Evolutionary conservation across 495 filamentous ascomycete species (phyloP), one percentile per base, ranked within the genome.

Genomic region (Penicillium turbatum): DNA sequence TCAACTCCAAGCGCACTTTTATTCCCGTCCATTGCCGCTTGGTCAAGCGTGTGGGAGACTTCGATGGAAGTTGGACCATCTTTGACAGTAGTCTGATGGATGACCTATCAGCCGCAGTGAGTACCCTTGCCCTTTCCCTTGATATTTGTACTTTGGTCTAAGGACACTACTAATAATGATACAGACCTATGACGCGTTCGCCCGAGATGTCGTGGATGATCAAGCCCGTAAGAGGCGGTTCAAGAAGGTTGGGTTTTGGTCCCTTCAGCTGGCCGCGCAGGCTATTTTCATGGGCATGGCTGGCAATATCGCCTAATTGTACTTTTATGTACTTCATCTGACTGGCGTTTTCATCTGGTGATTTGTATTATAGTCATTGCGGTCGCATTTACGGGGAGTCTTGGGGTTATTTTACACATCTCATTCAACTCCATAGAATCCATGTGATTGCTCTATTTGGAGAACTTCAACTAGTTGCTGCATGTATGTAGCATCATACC

Each of bases 221-320:
- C 82, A 95, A 67, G 87, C 85, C 53, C 82, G 90, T 31, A 86
- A 89, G 64, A 78, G 92, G 36, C 82, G 95, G 36, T 86, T 98
- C 63, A 95, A 91, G 74, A 95, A 97, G 65, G 95, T 98, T 15
- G 93, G 93, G 21, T 83, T 97, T 58, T 98, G 93, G 93, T 95
- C 89, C 9, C 74, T 98, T 34, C 89, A 90, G 65, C 70, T 97
- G 41, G 86, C 90, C 3, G 88, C 90, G 6, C 93, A 98, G 69
- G 93, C 91, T n/a, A 75, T 98, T 38, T 89, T 97, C 62, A 86
- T 97, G 72, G 93, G 93, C 1, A 86, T 97, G 80, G 93, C 91
- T 12, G 92, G 92, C 16, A 89, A 87, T 63, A 81, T 95, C 46
- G 85, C 83, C 55, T 88, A 71, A 74, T 57, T 68, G 60, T 70